phyloP scores from a whole-genome alignment of 2,329 filamentous ascomycete genomes.

The Pestalotiopsis sp. region DNA sequence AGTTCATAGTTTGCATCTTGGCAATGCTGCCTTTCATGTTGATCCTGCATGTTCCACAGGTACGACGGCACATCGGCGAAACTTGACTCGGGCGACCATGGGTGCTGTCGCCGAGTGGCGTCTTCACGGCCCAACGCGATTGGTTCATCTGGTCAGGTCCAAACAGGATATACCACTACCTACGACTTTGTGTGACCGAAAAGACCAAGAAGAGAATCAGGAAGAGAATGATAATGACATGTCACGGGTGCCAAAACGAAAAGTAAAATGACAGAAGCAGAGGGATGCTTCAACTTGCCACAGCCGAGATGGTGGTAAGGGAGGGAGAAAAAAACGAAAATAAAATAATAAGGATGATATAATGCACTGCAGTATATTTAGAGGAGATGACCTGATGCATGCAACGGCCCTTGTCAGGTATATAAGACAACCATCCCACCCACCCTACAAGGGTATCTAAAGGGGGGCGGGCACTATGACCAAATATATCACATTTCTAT shows the following conservation, averaged over 20 bases:
- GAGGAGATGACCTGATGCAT: constrained; percentile 7
- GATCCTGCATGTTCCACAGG: background rate
- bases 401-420: constrained; percentile 1
- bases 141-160: background rate
- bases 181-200: background rate
- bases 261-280: background rate
- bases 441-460: background rate
- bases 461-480: background rate
- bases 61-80: background rate
- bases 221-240: background rate
- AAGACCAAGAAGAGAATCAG: background rate
- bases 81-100: constrained; percentile 4
- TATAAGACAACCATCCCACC: constrained; percentile 7
- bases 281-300: background rate
- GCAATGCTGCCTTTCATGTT: background rate
- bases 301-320: background rate
- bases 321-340: background rate
- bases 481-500: constrained; percentile 1
- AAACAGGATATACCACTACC: background rate
- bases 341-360: background rate
- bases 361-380: background rate
- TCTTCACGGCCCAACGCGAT: background rate
- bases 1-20: background rate
- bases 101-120: constrained; percentile 1
- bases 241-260: background rate